A percentile compares a stretch with the other conserved stretches of the same genome.
Evolutionary conservation across 345 rosid species (phyloP).

Genomic region (Pistacia atlantica): DNA sequence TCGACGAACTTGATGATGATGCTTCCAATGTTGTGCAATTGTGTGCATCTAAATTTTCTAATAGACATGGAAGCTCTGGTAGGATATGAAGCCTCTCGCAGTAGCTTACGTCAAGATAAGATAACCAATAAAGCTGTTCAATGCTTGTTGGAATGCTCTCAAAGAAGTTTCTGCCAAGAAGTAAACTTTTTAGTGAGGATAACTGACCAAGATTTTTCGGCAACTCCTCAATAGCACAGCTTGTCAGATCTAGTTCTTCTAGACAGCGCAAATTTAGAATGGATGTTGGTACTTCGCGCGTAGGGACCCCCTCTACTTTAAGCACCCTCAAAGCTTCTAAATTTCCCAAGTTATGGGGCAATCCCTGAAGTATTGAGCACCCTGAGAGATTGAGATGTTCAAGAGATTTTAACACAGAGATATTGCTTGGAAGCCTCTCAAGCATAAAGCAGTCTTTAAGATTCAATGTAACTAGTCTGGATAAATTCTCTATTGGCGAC

Average conservation of each 20-base stretch:
- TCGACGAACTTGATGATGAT: neutral
- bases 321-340: constrained; percentile 31
- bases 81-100: constrained; percentile 37
- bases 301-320: too few species aligned
- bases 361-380: constrained; percentile 26
- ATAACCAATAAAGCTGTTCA: constrained; percentile 21
- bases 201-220: constrained; percentile 24
- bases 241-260: neutral
- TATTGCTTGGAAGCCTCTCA: constrained; percentile 25
- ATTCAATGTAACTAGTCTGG: too few species aligned
- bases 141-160: constrained; percentile 31
- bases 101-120: constrained; percentile 12
- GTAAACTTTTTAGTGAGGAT: constrained; percentile 20
- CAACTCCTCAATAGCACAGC: neutral
- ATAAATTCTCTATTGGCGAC: too few species aligned
- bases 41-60: constrained; percentile 15
- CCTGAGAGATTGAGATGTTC: constrained; percentile 31
- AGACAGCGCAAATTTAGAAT: too few species aligned
- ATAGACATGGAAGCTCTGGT: constrained; percentile 32
- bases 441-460: neutral
- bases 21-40: constrained; percentile 25
- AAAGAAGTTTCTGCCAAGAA: constrained; percentile 35
- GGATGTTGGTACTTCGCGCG: neutral
- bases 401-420: constrained; percentile 24
- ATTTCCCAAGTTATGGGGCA: constrained; percentile 26